Base-by-base conservation (phyloP, 2,329 filamentous ascomycete genomes). In the Acrocalymma vagum region DNA sequence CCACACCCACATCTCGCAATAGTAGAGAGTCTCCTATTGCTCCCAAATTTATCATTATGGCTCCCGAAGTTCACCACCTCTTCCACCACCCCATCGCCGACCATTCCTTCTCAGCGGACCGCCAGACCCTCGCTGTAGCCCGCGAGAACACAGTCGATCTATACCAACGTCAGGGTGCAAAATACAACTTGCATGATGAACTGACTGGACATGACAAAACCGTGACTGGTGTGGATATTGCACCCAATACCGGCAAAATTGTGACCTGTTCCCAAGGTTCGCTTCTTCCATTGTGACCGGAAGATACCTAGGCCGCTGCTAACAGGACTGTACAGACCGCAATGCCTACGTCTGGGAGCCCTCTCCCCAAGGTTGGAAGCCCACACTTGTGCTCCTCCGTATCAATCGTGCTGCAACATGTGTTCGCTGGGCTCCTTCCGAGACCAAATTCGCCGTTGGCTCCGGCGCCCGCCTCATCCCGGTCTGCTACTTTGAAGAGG, bases 21-120 rank as follows among this genome's bases (percentile, higher is more conserved):
- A 96, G 94, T 97, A 87, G 94, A 97, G 94, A 95, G 90, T 78
- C 90, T 95, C 90, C 90, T 94, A 90, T 88, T 86, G 79, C 76
- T 42, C 38, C 34, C 33, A 42, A n/a, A n/a, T n/a, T 36, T 37
- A 38, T 51, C 70, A 80, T 37, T 45, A 97, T 97, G 93, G 79
- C 89, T 45, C 90, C 92, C 53, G 90, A 97, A 80, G 88, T 95
- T 44, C 90, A 97, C 75, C 92, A 97, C 67, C 87, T 99, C 55
- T 99, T 99, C 78, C 91, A 97, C 77, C 85, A 87, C 60, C 91
- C 93, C 48, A 96, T 99, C 67, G 90, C 90, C 56, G 94, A 99
- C 78, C 94, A 99, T 74, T 96, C 93, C 42, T 99, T 99, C 83
- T 96, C 92, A 53, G 85, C 90, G 50, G 94, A 99, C 75, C 89